phyloP scores from a whole-genome alignment of 768 basidiomycete species.

The Clitopilus passeckerianus region DNA sequence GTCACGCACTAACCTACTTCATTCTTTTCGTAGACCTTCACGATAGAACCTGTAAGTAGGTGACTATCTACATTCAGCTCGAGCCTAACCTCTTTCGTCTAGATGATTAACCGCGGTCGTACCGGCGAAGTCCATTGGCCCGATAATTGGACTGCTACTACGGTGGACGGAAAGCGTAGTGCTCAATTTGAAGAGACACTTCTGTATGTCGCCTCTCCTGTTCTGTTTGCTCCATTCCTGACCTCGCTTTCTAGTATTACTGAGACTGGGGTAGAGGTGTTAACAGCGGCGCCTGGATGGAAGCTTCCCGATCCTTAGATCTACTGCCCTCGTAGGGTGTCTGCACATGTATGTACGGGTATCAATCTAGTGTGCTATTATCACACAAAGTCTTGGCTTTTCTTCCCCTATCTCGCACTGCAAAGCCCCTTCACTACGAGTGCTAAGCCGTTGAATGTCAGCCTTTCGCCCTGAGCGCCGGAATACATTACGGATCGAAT shows the following conservation, averaged over 20 bases:
- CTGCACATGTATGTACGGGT: too few relatives aligned
- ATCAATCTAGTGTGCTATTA: too few relatives aligned
- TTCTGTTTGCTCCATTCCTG: not conserved
- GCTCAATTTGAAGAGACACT: slow-evolving; percentile 99
- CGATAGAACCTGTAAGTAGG: slow-evolving; percentile 68
- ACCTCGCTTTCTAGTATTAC: slow-evolving; percentile 60
- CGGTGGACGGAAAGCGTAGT: slow-evolving; percentile 82
- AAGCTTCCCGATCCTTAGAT: not conserved
- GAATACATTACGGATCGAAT: too few relatives aligned
- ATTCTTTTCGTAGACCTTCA: slow-evolving; percentile 39
- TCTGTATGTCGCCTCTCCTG: slow-evolving; percentile 52
- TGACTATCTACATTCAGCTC: not conserved
- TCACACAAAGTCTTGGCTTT: too few relatives aligned
- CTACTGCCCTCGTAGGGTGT: too few relatives aligned
- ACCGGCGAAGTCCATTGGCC: slow-evolving; percentile 80
- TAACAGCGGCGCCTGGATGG: slow-evolving; percentile 51
- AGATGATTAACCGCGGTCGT: slow-evolving; percentile 92
- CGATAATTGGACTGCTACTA: slow-evolving; percentile 96
- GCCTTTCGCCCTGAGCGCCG: too few relatives aligned
- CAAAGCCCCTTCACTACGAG: too few relatives aligned
- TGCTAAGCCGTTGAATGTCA: too few relatives aligned
- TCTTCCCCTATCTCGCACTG: too few relatives aligned
- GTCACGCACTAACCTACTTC: slow-evolving; percentile 2
- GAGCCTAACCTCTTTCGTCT: slow-evolving; percentile 6
- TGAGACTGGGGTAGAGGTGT: slow-evolving; percentile 83